These are phyloP conservation scores for Colletotrichum falcatum DNA, from an alignment of 2,329 filamentous ascomycete species.

Conservation along the genomic window DNA sequence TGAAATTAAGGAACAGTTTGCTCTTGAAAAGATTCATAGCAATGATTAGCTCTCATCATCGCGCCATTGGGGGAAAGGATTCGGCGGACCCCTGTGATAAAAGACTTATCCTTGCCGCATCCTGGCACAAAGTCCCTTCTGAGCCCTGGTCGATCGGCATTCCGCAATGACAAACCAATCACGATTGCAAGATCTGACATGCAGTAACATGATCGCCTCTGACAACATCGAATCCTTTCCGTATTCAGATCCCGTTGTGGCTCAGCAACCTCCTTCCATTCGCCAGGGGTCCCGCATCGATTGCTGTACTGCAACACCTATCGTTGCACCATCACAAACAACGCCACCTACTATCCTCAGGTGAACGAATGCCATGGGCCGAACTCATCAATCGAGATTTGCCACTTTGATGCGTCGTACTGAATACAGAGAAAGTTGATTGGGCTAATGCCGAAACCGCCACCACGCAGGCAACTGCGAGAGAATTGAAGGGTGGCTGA, in stretches of 20 bases:
- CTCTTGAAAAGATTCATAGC: not conserved
- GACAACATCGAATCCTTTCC: conserved; percentile 4
- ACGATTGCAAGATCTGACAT: not conserved
- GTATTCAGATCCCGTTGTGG: conserved; percentile 2
- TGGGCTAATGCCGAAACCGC: conserved; percentile 6
- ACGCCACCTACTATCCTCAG: not conserved
- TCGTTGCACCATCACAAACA: no score
- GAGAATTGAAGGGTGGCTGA: not conserved
- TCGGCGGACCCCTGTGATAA: conserved; percentile 12
- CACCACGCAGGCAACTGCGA: not conserved
- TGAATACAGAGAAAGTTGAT: not conserved
- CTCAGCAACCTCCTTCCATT: not conserved
- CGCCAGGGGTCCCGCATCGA: not conserved
- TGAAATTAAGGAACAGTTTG: not conserved
- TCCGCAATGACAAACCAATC: conserved; percentile 20
- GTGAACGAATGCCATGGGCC: not conserved
- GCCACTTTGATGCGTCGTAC: not conserved
- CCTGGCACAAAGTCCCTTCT: not conserved
- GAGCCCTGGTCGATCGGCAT: conserved; percentile 24
- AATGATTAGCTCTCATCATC: conserved; percentile 19
- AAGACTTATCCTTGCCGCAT: not conserved
- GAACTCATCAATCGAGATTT: not conserved
- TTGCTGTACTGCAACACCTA: not conserved
- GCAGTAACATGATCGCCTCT: conserved; percentile 15
- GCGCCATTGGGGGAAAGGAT: conserved; percentile 20